Percentiles rank a stretch among this genome's conserved stretches.
These are phyloP conservation scores for Keithomyces neogunnii DNA, from an alignment of 2,329 filamentous ascomycete species.

Conservation along the genomic window DNA sequence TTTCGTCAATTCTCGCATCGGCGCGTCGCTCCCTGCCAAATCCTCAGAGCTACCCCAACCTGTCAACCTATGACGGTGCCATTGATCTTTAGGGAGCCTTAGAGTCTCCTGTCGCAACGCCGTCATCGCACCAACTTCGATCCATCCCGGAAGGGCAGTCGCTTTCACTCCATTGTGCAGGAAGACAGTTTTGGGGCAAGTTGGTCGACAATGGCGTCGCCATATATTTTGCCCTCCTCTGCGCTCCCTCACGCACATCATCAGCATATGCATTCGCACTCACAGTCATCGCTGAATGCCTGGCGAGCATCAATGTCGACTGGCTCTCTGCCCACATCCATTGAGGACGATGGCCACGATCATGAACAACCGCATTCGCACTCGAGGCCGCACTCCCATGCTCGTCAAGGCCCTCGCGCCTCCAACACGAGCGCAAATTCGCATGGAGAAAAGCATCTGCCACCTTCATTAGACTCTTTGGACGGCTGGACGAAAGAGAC, in stretches of 20 bases:
- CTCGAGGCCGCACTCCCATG: slow-evolving; percentile 19
- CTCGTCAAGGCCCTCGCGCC: slow-evolving; percentile 20
- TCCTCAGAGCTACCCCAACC: not conserved
- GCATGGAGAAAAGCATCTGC: slow-evolving; percentile 22
- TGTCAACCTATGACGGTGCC: slow-evolving; percentile 14
- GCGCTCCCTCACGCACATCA: slow-evolving; percentile 39
- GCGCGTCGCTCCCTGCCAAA: not conserved
- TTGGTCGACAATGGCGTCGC: slow-evolving; percentile 34
- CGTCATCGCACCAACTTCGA: slow-evolving; percentile 10
- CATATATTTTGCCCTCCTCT: slow-evolving; percentile 45
- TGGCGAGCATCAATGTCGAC: slow-evolving; percentile 26
- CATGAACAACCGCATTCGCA: slow-evolving; percentile 18
- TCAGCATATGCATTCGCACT: slow-evolving; percentile 31
- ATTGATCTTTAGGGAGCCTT: slow-evolving; percentile 14
- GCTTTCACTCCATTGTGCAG: slow-evolving; percentile 4
- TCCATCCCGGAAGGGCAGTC: slow-evolving; percentile 1
- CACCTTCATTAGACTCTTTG: slow-evolving; percentile 23
- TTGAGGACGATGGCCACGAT: slow-evolving; percentile 21
- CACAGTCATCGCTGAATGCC: slow-evolving; percentile 31
- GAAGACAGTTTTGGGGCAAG: not conserved
- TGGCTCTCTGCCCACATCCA: slow-evolving; percentile 20
- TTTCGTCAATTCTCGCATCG: no score
- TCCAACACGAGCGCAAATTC: slow-evolving; percentile 20
- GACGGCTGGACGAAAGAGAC: slow-evolving; percentile 32
- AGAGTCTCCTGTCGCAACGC: slow-evolving; percentile 11